Conservation (phyloP, 164 flowering plant genomes). For the Kingdonia uniflora region DNA sequence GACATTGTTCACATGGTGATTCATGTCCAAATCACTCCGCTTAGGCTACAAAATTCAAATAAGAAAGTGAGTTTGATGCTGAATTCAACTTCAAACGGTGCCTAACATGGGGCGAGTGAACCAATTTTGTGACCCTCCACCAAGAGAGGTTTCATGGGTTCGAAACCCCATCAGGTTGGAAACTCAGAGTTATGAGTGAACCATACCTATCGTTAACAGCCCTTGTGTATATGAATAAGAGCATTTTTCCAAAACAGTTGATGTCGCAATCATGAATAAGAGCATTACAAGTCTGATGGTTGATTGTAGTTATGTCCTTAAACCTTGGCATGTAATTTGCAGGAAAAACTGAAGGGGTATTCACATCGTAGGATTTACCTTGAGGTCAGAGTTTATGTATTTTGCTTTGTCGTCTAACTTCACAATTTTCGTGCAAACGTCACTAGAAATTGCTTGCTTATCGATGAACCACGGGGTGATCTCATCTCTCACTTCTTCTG, state of each 20-base stretch:
- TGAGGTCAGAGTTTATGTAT: slow-evolving; percentile 34
- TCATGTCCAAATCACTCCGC: slow-evolving; percentile 56
- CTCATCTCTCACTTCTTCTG: slow-evolving; percentile 66
- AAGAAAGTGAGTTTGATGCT: too few species aligned
- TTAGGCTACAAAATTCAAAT: slow-evolving; percentile 31
- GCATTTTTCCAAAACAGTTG: too few species aligned
- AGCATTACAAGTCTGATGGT: neutral
- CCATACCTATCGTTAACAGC: too few species aligned
- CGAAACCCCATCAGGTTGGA: too few species aligned
- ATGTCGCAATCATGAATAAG: neutral
- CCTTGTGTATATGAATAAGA: too few species aligned
- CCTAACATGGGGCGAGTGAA: too few species aligned
- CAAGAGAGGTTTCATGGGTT: too few species aligned
- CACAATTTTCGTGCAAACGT: slow-evolving; percentile 32
- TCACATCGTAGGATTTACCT: slow-evolving; percentile 25
- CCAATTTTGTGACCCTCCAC: too few species aligned
- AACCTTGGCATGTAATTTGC: too few species aligned
- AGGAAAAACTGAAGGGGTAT: too few species aligned
- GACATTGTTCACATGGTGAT: slow-evolving; percentile 63
- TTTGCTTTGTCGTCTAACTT: slow-evolving; percentile 45
- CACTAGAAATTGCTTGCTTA: slow-evolving; percentile 45
- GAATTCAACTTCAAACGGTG: too few species aligned
- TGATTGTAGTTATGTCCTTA: neutral
- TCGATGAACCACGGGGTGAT: slow-evolving; percentile 59
- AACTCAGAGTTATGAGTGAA: too few species aligned